phyloP scores from a whole-genome alignment of 2,329 filamentous ascomycete genomes.

The Diaporthe nobilis region DNA sequence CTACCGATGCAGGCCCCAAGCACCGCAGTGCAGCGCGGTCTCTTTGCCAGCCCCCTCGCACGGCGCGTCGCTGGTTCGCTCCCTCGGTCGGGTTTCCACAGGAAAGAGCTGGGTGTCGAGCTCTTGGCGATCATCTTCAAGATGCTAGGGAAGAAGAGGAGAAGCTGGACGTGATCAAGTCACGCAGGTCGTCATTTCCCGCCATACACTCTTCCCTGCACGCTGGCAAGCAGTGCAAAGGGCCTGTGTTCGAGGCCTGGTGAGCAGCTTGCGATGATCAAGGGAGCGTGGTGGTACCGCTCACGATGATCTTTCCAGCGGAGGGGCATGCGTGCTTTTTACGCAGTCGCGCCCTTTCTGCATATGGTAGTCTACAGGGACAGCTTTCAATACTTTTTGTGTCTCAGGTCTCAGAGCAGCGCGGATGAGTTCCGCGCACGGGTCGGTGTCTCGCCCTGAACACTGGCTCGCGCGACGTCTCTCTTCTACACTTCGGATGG shows the following conservation, averaged over 20 bases:
- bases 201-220: too few species aligned
- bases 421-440: constrained; percentile 15
- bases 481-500: background rate
- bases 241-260: background rate
- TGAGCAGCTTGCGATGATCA: background rate
- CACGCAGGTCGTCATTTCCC: background rate
- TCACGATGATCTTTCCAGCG: background rate
- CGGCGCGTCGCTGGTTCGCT: background rate
- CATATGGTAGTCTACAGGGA: background rate
- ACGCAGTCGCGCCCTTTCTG: background rate
- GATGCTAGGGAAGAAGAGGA: background rate
- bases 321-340: background rate
- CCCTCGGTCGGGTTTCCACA: background rate
- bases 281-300: background rate
- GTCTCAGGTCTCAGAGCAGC: background rate
- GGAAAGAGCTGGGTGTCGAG: background rate
- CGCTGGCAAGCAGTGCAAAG: background rate
- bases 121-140: background rate
- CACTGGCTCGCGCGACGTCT: background rate
- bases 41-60: background rate
- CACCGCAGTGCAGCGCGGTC: background rate
- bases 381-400: background rate
- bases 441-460: background rate
- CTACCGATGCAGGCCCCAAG: background rate
- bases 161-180: background rate